phyloP scores from a whole-genome alignment of 352 stramenopile species.

The Globisporangium nunn region DNA sequence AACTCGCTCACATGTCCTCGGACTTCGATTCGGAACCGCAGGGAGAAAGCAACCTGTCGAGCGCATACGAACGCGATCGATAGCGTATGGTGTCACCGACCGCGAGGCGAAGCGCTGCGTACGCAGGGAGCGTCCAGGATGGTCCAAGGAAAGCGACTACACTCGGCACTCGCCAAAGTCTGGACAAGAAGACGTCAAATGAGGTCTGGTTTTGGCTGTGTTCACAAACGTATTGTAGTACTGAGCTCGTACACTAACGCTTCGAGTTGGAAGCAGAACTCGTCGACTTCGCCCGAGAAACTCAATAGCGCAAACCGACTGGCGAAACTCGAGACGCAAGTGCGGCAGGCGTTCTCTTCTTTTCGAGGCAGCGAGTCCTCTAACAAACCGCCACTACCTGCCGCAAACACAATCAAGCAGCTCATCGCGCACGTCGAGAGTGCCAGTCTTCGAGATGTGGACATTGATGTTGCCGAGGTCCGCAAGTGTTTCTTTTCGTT shows the following conservation, averaged over 20 bases:
- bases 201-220: conserved; percentile 6
- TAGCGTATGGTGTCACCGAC: conserved; percentile 6
- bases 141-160: not conserved
- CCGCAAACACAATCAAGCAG: conserved; percentile 20
- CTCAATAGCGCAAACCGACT: conserved; percentile 14
- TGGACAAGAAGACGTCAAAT: conserved; percentile 9
- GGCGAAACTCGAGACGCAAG: conserved; percentile 11
- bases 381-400: conserved; percentile 13
- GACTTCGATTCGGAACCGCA: too few species aligned
- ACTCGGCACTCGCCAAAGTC: not conserved
- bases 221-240: too few species aligned
- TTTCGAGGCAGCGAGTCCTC: conserved; percentile 9
- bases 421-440: conserved; percentile 18
- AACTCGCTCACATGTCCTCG: too few species aligned
- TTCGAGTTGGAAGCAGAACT: not conserved
- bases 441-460: conserved; percentile 3
- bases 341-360: conserved; percentile 21
- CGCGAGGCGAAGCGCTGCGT: conserved; percentile 4
- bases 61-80: not conserved
- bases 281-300: not conserved
- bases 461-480: conserved; percentile 19
- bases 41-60: too few species aligned
- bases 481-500: conserved; percentile 34
- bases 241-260: not conserved
- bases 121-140: not conserved